Evolutionary conservation across 192 early-diverging fungal species (phyloP), one percentile per base, ranked within the genome.

Genomic region (Gaertneriomyces semiglobifer): DNA sequence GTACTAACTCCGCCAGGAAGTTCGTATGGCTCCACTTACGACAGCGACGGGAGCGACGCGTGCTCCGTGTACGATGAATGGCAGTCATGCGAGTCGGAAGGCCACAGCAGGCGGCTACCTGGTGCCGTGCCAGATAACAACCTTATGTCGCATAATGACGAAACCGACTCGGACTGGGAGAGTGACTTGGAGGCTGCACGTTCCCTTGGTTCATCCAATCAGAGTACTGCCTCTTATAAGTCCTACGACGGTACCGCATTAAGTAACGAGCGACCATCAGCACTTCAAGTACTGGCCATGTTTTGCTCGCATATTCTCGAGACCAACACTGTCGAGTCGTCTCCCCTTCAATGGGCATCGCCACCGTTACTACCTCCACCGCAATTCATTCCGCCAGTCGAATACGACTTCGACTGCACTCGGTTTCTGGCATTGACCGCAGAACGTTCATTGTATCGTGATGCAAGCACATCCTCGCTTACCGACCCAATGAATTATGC

Each of bases 261-360:
- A 62, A 33, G 44, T 9, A 7, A 52, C 4, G 42, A 48, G 44
- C 44, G 50, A 48, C 40, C 61, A 11, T 47, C 42, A 11, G 25
- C 65, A 3, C 45, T 66, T n/a, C 43, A 66, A 19, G 11, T 66
- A 14, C 65, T 66, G 44, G 9, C 65, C 40, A 7, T 45, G n/a
- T 66, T 39, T 44, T 66, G 65, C 65, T 66, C 65, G 0, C 56
- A 66, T 42, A 66, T 66, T 46, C 65, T 66, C 19, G 54, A 66
- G 60, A 44, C 41, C 6, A 46, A 46, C n/a, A 47, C 44, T 10
- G 11, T 62, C 44, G 38, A 62, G 25, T 33, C 25, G 25, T 33
- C 25, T 33, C 25, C 25, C 25, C 25, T 33, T 33, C 25, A 33
- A 33, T 33, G 25, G 25, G 2, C 25, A 33, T 33, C 25, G 2